phyloP scores from a whole-genome alignment of 208 protist species.

The Chromosphaera perkinsii region DNA sequence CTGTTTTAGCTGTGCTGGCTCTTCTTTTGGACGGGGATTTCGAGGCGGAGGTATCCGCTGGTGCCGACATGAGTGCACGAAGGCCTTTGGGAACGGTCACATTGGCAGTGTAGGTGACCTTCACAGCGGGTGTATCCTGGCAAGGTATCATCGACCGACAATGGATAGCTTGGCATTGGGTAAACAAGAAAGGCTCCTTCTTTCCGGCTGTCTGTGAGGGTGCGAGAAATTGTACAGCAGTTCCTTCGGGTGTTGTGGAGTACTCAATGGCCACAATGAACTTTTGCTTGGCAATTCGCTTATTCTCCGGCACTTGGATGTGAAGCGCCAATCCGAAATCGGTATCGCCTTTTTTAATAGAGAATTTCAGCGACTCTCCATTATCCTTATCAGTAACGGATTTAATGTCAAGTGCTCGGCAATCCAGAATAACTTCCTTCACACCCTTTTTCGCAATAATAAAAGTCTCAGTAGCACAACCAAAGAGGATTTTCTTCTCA shows the following conservation, averaged over 20 bases:
- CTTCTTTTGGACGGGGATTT: neutral
- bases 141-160: slow-evolving; percentile 54
- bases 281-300: no score
- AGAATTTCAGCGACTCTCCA: no score
- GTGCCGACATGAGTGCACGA: slow-evolving; percentile 39
- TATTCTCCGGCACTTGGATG: no score
- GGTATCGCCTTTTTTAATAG: no score
- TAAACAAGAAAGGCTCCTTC: slow-evolving; percentile 69
- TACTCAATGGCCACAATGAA: slow-evolving; percentile 51
- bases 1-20: neutral
- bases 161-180: slow-evolving; percentile 70
- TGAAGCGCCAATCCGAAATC: no score
- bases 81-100: slow-evolving; percentile 12
- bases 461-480: no score
- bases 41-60: slow-evolving; percentile 2
- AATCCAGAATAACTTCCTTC: no score
- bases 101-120: slow-evolving; percentile 26
- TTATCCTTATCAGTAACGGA: no score
- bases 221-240: slow-evolving; percentile 57
- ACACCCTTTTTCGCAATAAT: no score
- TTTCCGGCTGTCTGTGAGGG: slow-evolving; percentile 63
- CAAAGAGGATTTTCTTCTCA: no score
- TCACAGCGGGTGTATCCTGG: slow-evolving; percentile 44
- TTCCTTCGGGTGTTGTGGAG: slow-evolving; percentile 28
- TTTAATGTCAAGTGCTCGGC: no score